Evolutionary conservation across 192 early-diverging fungal genomes (phyloP), one percentile per base, ranked within the genome.

Genomic region (Geranomyces variabilis): DNA sequence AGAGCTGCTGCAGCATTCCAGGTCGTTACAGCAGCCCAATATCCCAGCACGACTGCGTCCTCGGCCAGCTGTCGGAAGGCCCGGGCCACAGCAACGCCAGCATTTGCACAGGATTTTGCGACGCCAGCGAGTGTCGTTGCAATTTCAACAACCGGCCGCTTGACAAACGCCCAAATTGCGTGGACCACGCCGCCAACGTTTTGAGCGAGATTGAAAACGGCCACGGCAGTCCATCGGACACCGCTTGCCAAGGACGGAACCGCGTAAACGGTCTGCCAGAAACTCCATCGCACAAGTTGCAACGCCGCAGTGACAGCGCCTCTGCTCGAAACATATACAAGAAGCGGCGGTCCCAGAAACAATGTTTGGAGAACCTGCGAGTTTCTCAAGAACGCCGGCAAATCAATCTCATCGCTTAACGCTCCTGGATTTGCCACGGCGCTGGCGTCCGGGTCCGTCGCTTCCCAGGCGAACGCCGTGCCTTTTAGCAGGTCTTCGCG

Each of bases 301-400:
- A 66, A 22, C 17, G 22, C 41, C 47, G 17, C 34, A 17, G 43
- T 45, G 8, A 47, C 64, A 1, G 26, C 1, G 21, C 43, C 64
- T 13, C 64, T n/a, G 17, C 22, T 46, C 22, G 41, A n/a, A 9
- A 66, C 41, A 41, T 66, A 66, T 8, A 66, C 45, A 0, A 47
- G 13, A 14, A 66, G 19, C 34, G 64, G 64, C 14, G 64, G 64
- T 0, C 43, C 64, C 0, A 66, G 43, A 21, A 47, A n/a, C 15
- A 66, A n/a, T 6, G 21, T 26, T 26, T 41, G n/a, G 8, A 47
- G 1, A 5, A 66, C 26, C 5, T 22, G 34, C 7, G 21, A 66
- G 8, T 26, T 9, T 8, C 17, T 29, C 0, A 49, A 47, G 8
- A 66, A 33, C 21, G 10, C 41, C 10, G 60, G 60, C 14, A 47